Evolutionary conservation across 2,329 filamentous ascomycete species (phyloP), one percentile per base, ranked within the genome.

Genomic region (Botrytis medusae): DNA sequence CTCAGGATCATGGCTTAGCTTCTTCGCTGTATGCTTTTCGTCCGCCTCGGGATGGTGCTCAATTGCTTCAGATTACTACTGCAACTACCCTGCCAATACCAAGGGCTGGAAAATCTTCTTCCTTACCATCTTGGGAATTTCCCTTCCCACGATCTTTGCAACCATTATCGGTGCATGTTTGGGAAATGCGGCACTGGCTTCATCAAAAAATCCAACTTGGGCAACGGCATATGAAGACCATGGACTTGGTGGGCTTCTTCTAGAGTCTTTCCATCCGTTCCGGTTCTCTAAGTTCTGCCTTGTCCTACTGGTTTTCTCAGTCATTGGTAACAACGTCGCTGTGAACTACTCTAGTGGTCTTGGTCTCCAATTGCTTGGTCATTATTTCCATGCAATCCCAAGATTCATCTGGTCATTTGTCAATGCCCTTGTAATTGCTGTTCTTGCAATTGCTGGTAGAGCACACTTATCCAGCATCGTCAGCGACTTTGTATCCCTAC

Each of bases 221-320:
- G 77, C 81, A 42, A 77, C 80, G 2, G 81, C 82, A 2, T 84
- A 86, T 76, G 78, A 80, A 34, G 78, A 83, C 34, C 80, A 85
- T 62, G 84, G 84, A 20, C 81, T 87, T 1, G 85, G 86, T 32
- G 85, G 84, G 73, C 80, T 87, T 7, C 82, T 87, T 74, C 79
- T 83, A 37, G 81, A 82, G 60, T 82, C 84, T 77, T 83, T 85
- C 32, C 82, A 85, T 74, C 85, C 85, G 1, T 75, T 80, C 12
- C 83, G 83, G 34, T 87, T 85, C 76, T 84, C 84, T 46, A 86
- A 87, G 73, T 84, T 87, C 77, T 82, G 84, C 63, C 82, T 80
- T n/a, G 77, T 80, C 22, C 73, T 80, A 25, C 74, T 80, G 48
- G 76, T 78, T 34, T 80, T 80, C 76, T 79, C 79, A 37, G 79